Evolutionary conservation across 441 rosid species (phyloP), one percentile per base, ranked within the genome.

Genomic region (Raphanus hybrid): DNA sequence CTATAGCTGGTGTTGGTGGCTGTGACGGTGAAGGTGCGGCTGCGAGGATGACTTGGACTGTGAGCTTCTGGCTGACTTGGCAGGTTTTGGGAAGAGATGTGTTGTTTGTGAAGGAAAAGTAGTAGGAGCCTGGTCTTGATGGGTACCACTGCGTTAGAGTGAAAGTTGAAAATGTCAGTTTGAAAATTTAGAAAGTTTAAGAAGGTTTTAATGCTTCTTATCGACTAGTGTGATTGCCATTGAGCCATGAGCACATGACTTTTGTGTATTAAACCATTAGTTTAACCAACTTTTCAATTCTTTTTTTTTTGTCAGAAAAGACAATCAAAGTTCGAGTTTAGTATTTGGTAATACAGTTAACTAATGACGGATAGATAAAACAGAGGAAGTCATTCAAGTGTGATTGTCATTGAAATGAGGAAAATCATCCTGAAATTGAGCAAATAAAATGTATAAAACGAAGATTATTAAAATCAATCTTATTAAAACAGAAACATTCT

Each of bases 81-180:
- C 99, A 92, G 11, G 89, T 79, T 43, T 80, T 83, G 8, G 75
- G 77, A 73, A 62, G 43, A 6, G 90, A 86, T 75, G 89, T 96
- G 78, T 85, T 91, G 87, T 83, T 82, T 83, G 84, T 80, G 91
- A 94, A 92, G 37, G 87, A 41, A 80, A 94, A 94, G 91, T 91
- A 94, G 92, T 80, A 94, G 69, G 83, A 84, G 29, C 99, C 97
- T 81, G 85, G 82, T 26, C 99, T 92, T 43, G 99, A 91, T 45
- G 97, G 91, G 63, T 91, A 83, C 99, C 99, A 94, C 99, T 94
- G 64, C 27, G 10, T 10, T 32, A 55, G 5, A 15, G 45, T 70
- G 1, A 69, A 32, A 54, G 35, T 64, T 43, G 39, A 12, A 8
- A 68, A 60, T 64, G 50, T 8, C 0, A 20, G 34, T 15, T 39